phyloP scores from a whole-genome alignment of 202 grass and related monocot species.

The Tripidium arundinaceum region DNA sequence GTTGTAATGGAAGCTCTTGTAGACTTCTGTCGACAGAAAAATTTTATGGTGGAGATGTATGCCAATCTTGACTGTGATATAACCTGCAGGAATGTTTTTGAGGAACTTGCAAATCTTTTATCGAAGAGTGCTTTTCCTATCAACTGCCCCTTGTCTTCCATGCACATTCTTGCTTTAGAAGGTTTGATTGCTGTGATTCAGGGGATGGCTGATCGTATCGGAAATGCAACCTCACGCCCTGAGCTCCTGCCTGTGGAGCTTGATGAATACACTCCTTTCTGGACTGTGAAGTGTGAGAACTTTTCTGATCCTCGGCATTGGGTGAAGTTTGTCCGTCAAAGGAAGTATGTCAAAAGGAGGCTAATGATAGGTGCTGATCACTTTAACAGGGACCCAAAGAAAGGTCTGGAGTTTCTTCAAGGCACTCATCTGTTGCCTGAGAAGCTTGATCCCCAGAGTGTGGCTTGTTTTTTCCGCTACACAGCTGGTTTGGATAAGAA shows the following conservation, averaged over 20 bases:
- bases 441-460: too few species aligned
- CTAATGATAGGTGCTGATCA: too few species aligned
- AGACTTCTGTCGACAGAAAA: constrained; percentile 85
- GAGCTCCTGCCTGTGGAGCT: constrained; percentile 67
- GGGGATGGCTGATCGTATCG: constrained; percentile 77
- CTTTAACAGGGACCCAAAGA: too few species aligned
- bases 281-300: constrained; percentile 80
- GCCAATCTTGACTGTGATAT: constrained; percentile 96
- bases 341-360: constrained; percentile 97
- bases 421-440: too few species aligned
- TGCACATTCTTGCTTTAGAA: constrained; percentile 94
- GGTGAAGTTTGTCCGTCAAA: constrained; percentile 89
- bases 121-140: constrained; percentile 94
- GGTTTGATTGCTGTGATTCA: constrained; percentile 93
- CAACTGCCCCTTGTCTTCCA: constrained; percentile 91
- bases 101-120: constrained; percentile 90
- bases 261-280: constrained; percentile 88
- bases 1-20: constrained; percentile 93
- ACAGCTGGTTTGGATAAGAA: too few species aligned
- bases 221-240: constrained; percentile 53
- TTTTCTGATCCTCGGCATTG: constrained; percentile 80
- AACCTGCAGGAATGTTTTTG: constrained; percentile 94
- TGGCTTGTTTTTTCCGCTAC: too few species aligned
- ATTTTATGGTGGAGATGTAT: constrained; percentile 97
- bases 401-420: too few species aligned